A percentile compares a stretch with the other conserved stretches of the same genome.
Conservation (phyloP, 1,284 basidiomycete species). For the Trichosporon sp. region DNA sequence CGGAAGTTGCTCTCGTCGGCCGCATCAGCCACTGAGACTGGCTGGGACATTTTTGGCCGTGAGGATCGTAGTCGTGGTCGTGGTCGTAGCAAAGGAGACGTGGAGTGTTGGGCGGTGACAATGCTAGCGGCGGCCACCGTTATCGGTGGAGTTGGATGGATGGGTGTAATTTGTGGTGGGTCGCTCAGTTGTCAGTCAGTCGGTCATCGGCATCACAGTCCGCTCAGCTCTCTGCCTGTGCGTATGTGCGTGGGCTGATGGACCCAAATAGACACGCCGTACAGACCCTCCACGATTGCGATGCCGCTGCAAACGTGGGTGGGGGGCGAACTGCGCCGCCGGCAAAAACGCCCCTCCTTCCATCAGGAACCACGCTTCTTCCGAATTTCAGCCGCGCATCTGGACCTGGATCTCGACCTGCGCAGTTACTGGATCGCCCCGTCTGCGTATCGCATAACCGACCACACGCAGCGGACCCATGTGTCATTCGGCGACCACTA, state of each 20-base stretch:
- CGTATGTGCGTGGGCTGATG: no score
- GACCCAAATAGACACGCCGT: no score
- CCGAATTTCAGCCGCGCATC: neutral
- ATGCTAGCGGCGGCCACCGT: no score
- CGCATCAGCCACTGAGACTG: neutral
- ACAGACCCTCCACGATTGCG: neutral
- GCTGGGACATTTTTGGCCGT: neutral
- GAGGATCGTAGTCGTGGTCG: no score
- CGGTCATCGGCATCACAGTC: neutral
- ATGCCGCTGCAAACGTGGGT: neutral
- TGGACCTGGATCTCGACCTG: neutral
- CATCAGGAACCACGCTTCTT: neutral
- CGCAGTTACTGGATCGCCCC: no score
- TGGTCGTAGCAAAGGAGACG: neutral
- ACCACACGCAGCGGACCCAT: neutral
- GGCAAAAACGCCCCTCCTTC: neutral
- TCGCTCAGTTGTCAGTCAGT: neutral
- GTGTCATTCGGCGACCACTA: neutral
- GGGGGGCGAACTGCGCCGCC: neutral
- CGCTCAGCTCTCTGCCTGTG: neutral
- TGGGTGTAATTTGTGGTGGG: neutral
- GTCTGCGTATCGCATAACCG: neutral
- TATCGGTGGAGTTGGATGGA: neutral
- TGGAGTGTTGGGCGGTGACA: neutral
- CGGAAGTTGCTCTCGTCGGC: conserved; percentile 10